These are phyloP conservation scores for Ormosia emarginata DNA, from an alignment of 306 rosid genomes.

Conservation along the genomic window DNA sequence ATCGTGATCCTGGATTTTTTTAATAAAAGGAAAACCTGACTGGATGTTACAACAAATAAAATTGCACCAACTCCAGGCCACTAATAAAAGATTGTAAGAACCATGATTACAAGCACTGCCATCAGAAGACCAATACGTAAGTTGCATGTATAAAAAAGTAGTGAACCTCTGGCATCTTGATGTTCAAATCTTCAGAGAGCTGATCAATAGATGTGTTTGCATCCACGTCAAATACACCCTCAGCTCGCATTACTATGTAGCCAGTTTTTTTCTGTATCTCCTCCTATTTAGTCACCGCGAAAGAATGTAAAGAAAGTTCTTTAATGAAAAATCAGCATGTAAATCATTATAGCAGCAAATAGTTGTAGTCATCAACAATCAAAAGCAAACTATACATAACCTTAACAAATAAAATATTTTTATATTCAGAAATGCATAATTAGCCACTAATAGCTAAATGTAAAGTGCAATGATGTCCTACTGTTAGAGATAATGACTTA, in stretches of 20 bases:
- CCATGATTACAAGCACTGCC: background rate
- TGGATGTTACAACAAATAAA: background rate
- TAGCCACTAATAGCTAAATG: background rate
- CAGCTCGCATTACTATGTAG: conserved; percentile 94
- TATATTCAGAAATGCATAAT: background rate
- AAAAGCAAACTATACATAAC: background rate
- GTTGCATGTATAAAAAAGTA: background rate
- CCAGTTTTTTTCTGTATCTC: conserved; percentile 99
- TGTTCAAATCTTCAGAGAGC: conserved; percentile 88
- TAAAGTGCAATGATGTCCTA: background rate
- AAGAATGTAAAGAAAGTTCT: background rate
- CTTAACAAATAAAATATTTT: background rate
- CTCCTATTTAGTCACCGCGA: conserved; percentile 57
- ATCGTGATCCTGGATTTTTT: background rate
- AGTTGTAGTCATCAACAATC: background rate
- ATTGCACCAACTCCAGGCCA: background rate
- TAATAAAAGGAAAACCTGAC: background rate
- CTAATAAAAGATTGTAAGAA: background rate
- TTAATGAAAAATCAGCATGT: background rate
- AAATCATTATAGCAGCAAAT: conserved; percentile 4
- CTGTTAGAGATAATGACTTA: background rate
- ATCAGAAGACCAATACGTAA: background rate
- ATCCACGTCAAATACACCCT: conserved; percentile 93
- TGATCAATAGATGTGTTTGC: conserved; percentile 97
- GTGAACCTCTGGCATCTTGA: conserved; percentile 93